These are phyloP conservation scores for Chalara sp. DNA, from an alignment of 2,329 filamentous ascomycete species.

Conservation along the genomic window DNA sequence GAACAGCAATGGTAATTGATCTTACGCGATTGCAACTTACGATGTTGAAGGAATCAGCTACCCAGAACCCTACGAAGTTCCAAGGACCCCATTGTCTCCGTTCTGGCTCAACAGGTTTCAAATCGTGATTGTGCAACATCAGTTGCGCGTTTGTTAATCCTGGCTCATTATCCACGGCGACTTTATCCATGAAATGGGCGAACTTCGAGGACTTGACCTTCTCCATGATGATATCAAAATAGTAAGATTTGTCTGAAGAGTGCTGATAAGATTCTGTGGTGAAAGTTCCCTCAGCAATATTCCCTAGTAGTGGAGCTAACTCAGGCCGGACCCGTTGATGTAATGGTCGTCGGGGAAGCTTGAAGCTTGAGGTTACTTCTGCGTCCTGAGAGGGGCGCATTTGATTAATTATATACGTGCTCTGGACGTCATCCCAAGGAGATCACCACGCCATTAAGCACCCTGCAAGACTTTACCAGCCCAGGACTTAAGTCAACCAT, in stretches of 20 bases:
- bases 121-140: conserved; percentile 79
- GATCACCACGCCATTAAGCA: too few species aligned
- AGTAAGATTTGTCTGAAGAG: conserved; percentile 26
- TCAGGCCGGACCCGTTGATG: background rate
- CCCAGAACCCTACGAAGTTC: conserved; percentile 88
- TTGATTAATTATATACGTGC: background rate
- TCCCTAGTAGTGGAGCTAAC: background rate
- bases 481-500: too few species aligned
- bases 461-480: too few species aligned
- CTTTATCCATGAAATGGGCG: conserved; percentile 39
- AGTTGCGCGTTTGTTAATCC: conserved; percentile 73
- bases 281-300: too few species aligned
- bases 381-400: background rate
- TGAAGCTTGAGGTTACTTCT: background rate
- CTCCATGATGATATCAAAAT: conserved; percentile 35
- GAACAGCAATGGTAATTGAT: too few species aligned
- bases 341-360: background rate
- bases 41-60: conserved; percentile 80
- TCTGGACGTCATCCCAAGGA: too few species aligned
- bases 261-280: conserved; percentile 1
- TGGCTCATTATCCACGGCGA: conserved; percentile 68
- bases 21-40: conserved; percentile 26
- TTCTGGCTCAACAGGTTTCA: conserved; percentile 69
- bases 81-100: conserved; percentile 78
- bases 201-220: conserved; percentile 22